Evolutionary conservation across 331 rosid species (phyloP), one percentile per base, ranked within the genome.

Genomic region (Dryas integrifolia): DNA sequence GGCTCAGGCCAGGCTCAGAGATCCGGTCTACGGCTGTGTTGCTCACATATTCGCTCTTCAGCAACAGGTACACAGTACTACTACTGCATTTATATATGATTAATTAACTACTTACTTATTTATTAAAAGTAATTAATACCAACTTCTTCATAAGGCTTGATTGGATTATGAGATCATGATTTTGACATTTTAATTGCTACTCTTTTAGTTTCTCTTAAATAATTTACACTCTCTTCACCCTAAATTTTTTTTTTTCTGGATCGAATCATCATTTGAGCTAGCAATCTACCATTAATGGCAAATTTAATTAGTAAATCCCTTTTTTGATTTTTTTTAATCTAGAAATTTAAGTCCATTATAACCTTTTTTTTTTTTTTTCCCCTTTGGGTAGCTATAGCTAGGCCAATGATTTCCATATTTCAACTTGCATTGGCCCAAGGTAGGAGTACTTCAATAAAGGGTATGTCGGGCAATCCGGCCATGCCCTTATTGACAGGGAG

Each of bases 11-110:
- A 75, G 98, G 73, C 85, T 93, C 7, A 85, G 92, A 67, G 98
- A 93, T 79, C 98, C 97, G 0, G 90, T 93, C 5, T 93, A 90
- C 61, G 98, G 98, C 43, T 93, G 97, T n/a, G 96, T 93, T 69
- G 81, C 98, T 78, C 96, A 93, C 58, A 93, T 93, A 59, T 91
- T 89, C 16, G 84, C 94, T 70, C 97, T 93, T 51, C 98, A 93
- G 51, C 98, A 91, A 84, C 98, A 93, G 98, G 98, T 90, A 55
- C 48, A 58, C 47, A 61, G 35, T 24, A 41, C 16, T 5, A 66
- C 21, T 50, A 7, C 30, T 15, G 24, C 55, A 2, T 65, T 1
- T 24, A 18, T 40, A 11, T 1, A 21, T n/a, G 49, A 39, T 16
- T 52, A 9, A 70, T 57, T 58, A 6, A 70, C 55, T 57, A 8